These are phyloP conservation scores for Hypoxylon lienhwacheense DNA, from an alignment of 495 filamentous ascomycete genomes.

Conservation along the genomic window DNA sequence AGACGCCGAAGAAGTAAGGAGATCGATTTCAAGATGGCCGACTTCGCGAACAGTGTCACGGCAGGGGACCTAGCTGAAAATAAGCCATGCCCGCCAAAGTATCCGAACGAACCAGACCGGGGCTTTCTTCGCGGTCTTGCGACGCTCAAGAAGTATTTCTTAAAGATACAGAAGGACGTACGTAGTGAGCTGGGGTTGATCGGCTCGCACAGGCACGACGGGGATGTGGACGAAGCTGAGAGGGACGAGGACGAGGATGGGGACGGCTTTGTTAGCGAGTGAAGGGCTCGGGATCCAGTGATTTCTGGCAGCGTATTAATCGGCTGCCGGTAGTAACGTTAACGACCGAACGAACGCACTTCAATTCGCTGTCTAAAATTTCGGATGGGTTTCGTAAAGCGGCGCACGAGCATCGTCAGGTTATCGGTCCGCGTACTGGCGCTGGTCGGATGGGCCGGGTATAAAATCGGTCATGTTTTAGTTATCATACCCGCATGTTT, in stretches of 20 bases:
- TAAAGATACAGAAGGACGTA: conserved; percentile 81
- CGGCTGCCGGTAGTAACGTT: not conserved
- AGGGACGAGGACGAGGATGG: conserved; percentile 43
- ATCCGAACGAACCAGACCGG: conserved; percentile 77
- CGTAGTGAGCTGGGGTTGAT: conserved; percentile 56
- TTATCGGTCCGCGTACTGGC: conserved; percentile 15
- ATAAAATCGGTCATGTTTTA: conserved; percentile 10
- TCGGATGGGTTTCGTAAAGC: conserved; percentile 18
- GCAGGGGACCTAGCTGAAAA: conserved; percentile 69
- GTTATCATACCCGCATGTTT: conserved; percentile 30
- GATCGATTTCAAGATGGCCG: conserved; percentile 94
- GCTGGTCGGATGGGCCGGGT: conserved; percentile 6
- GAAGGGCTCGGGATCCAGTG: not conserved
- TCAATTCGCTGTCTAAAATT: conserved; percentile 27
- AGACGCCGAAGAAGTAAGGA: conserved; percentile 47
- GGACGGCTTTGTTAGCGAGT: conserved; percentile 44
- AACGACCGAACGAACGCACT: not conserved
- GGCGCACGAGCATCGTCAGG: conserved; percentile 21
- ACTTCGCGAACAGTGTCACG: conserved; percentile 97
- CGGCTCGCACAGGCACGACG: conserved; percentile 40
- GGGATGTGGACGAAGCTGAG: conserved; percentile 44
- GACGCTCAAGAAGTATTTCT: conserved; percentile 80
- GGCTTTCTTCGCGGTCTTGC: conserved; percentile 88
- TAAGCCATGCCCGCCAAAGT: conserved; percentile 76
- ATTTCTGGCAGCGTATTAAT: not conserved